phyloP scores from a whole-genome alignment of 768 basidiomycete species.

The Pleurotus platypus region DNA sequence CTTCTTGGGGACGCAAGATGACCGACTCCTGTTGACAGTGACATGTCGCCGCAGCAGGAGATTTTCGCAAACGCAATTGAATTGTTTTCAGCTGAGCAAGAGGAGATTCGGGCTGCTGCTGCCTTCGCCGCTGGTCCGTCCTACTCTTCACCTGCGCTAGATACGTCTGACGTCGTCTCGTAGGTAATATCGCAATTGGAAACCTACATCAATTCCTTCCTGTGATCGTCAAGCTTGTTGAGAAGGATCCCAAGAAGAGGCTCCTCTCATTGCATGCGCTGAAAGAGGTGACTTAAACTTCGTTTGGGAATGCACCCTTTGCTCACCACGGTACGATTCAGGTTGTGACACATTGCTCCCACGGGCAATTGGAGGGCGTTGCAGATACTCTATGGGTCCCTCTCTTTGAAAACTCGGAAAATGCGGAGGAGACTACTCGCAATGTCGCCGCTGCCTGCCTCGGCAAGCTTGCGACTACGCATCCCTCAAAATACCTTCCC shows the following conservation, averaged over 20 bases:
- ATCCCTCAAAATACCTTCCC: slow-evolving; percentile 86
- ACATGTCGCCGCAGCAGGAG: slow-evolving; percentile 80
- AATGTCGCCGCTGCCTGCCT: slow-evolving; percentile 97
- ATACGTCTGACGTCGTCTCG: neutral
- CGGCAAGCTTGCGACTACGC: slow-evolving; percentile 90
- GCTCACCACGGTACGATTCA: slow-evolving; percentile 19
- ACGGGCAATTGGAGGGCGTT: slow-evolving; percentile 78
- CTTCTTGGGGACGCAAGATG: neutral
- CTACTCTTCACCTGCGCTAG: neutral
- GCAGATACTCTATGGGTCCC: slow-evolving; percentile 92
- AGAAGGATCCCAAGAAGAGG: slow-evolving; percentile 74
- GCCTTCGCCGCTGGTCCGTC: slow-evolving; percentile 83
- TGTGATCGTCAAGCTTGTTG: slow-evolving; percentile 72
- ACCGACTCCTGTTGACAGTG: slow-evolving; percentile 42
- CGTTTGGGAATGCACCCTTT: too few relatives aligned
- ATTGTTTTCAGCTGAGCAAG: slow-evolving; percentile 72
- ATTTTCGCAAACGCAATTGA: slow-evolving; percentile 74
- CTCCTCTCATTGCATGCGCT: slow-evolving; percentile 87
- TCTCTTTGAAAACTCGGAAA: slow-evolving; percentile 87
- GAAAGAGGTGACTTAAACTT: slow-evolving; percentile 58
- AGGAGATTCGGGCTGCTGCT: slow-evolving; percentile 86
- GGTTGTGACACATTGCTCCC: slow-evolving; percentile 91
- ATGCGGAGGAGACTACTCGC: slow-evolving; percentile 85
- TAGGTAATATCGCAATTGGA: slow-evolving; percentile 95
- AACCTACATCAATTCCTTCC: slow-evolving; percentile 87